phyloP scores from a whole-genome alignment of 805 yeast genomes.

The Candida piceae region DNA sequence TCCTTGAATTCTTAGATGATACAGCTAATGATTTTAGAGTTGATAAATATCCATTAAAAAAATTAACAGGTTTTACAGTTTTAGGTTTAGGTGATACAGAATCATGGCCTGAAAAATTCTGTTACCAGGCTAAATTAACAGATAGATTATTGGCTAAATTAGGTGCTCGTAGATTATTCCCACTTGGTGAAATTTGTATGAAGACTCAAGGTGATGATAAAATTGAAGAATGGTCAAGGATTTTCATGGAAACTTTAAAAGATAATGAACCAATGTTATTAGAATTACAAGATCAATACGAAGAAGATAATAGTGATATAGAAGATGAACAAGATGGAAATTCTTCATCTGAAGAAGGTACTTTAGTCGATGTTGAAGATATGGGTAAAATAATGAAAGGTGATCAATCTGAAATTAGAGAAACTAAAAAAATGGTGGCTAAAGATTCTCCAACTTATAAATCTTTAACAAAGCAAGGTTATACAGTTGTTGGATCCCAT shows the following conservation, averaged over 20 bases:
- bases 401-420: slow-evolving; percentile 17
- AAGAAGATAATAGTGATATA: slow-evolving; percentile 12
- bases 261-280: slow-evolving; percentile 64
- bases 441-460: slow-evolving; percentile 84
- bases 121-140: slow-evolving; percentile 76
- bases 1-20: slow-evolving; percentile 73
- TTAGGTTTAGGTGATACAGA: slow-evolving; percentile 86
- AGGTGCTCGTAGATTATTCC: slow-evolving; percentile 83
- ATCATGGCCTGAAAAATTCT: slow-evolving; percentile 75
- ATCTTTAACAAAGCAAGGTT: slow-evolving; percentile 88
- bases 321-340: slow-evolving; percentile 16
- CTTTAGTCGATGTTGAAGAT: slow-evolving; percentile 80
- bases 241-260: slow-evolving; percentile 53
- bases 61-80: slow-evolving; percentile 74
- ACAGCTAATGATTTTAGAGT: slow-evolving; percentile 81
- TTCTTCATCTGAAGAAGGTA: slow-evolving; percentile 33
- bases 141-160: slow-evolving; percentile 74
- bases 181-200: slow-evolving; percentile 79
- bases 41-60: slow-evolving; percentile 71
- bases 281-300: slow-evolving; percentile 27
- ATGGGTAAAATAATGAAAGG: slow-evolving; percentile 57
- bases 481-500: slow-evolving; percentile 87
- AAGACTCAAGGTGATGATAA: slow-evolving; percentile 58
- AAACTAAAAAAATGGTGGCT: slow-evolving; percentile 80
- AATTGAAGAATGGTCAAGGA: slow-evolving; percentile 62